Conservation (phyloP, 495 filamentous ascomycete species). For the Chaetomium cochliodes region DNA sequence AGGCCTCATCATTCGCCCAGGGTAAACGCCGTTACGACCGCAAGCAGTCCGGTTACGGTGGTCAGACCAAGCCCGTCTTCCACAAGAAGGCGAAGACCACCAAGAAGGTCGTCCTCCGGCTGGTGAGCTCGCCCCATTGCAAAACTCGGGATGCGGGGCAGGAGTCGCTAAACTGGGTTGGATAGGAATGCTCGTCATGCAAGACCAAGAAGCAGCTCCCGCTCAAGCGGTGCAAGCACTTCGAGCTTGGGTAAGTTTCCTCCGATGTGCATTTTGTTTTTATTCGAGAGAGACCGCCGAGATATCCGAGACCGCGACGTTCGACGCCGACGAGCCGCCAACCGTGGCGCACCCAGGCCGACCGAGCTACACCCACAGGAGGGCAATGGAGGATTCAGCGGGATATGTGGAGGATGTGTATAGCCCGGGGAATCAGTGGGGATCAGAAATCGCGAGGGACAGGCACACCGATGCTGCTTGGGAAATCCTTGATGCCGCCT, state of each 20-base stretch:
- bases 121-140: constrained; percentile 42
- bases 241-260: constrained; percentile 88
- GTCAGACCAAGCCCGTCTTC: constrained; percentile 99
- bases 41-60: constrained; percentile 99
- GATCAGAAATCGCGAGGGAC: not conserved
- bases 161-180: constrained; percentile 26
- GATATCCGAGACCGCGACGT: not conserved
- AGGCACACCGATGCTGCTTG: not conserved
- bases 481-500: too few species aligned
- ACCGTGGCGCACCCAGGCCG: not conserved
- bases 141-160: constrained; percentile 14
- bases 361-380: not conserved
- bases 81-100: constrained; percentile 99
- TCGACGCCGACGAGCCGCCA: not conserved
- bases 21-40: constrained; percentile 99
- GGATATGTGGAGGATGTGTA: not conserved
- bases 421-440: not conserved
- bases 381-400: not conserved
- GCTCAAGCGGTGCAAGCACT: constrained; percentile 99
- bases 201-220: constrained; percentile 98
- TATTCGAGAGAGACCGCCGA: constrained; percentile 25
- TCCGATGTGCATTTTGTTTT: not conserved
- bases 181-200: constrained; percentile 91
- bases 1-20: constrained; percentile 93
- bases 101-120: constrained; percentile 97